phyloP scores from a whole-genome alignment of 306 rosid genomes.

The Castanea sativa region DNA sequence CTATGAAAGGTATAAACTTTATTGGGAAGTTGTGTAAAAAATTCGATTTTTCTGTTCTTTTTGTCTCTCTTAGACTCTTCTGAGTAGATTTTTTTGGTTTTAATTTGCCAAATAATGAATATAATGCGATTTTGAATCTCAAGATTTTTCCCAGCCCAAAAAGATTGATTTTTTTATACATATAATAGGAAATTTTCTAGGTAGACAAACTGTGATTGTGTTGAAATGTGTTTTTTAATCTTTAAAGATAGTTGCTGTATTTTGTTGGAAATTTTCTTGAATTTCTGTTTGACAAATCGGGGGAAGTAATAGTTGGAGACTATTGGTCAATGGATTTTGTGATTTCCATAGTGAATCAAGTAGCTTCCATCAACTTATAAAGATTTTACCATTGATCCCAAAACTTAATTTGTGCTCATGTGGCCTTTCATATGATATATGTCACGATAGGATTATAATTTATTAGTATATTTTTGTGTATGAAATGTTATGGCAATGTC shows the following conservation, averaged over 20 bases:
- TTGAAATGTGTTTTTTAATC: background rate
- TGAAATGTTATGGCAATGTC: background rate
- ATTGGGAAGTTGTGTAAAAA: no score
- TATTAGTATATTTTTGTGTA: no score
- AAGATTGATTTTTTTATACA: no score
- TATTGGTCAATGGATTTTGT: background rate
- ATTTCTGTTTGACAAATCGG: background rate
- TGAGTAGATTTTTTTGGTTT: background rate
- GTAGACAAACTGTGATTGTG: background rate
- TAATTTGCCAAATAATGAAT: no score
- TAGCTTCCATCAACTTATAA: background rate
- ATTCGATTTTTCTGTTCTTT: no score
- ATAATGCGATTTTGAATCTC: no score
- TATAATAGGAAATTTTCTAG: background rate
- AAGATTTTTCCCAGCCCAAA: no score
- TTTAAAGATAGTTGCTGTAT: background rate
- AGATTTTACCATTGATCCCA: background rate
- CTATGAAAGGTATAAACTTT: no score
- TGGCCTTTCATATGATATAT: background rate
- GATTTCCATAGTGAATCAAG: background rate
- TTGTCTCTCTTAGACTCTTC: background rate
- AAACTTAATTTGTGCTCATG: background rate
- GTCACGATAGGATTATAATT: no score
- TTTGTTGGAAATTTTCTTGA: background rate
- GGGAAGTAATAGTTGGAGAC: background rate